A percentile compares a stretch with the other conserved stretches of the same genome.
Conservation (phyloP, 352 stramenopile species). For the Globisporangium nunn region DNA sequence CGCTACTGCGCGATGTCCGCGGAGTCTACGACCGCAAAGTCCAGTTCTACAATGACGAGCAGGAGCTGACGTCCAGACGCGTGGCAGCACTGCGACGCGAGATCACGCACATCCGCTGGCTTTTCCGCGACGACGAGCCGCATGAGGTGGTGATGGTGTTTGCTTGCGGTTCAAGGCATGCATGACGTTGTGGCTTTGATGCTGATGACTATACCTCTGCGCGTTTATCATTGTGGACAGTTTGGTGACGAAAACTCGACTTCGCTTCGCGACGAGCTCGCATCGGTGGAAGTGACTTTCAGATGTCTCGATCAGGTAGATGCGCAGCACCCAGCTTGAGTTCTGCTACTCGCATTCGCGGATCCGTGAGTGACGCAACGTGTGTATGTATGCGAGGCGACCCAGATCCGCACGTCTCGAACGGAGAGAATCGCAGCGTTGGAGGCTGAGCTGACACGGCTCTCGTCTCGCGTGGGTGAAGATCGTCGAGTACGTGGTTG, state of each 20-base stretch:
- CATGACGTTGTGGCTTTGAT: too few relatives aligned
- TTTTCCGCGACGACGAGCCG: conserved; percentile 26
- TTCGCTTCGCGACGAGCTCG: conserved; percentile 25
- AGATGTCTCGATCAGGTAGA: conserved; percentile 35
- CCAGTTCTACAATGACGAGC: conserved; percentile 15
- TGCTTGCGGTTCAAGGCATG: too few relatives aligned
- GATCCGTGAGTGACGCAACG: too few relatives aligned
- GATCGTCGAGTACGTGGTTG: not conserved
- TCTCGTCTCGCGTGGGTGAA: not conserved
- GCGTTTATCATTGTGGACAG: conserved; percentile 7
- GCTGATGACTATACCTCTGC: not conserved
- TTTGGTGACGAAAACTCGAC: conserved; percentile 5
- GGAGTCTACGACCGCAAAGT: conserved; percentile 4
- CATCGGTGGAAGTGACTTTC: conserved; percentile 29
- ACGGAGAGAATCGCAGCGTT: not conserved
- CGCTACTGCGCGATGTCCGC: conserved; percentile 3
- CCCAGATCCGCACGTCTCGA: conserved; percentile 9
- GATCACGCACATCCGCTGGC: conserved; percentile 23
- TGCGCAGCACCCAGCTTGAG: not conserved
- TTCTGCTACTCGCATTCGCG: too few relatives aligned
- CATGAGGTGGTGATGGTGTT: conserved; percentile 6
- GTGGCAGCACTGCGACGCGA: conserved; percentile 21
- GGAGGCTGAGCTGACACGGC: conserved; percentile 3
- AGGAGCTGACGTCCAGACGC: conserved; percentile 17
- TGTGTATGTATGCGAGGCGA: not conserved